phyloP scores from a whole-genome alignment of 768 basidiomycete genomes.

The Leccinum disarticulatum region DNA sequence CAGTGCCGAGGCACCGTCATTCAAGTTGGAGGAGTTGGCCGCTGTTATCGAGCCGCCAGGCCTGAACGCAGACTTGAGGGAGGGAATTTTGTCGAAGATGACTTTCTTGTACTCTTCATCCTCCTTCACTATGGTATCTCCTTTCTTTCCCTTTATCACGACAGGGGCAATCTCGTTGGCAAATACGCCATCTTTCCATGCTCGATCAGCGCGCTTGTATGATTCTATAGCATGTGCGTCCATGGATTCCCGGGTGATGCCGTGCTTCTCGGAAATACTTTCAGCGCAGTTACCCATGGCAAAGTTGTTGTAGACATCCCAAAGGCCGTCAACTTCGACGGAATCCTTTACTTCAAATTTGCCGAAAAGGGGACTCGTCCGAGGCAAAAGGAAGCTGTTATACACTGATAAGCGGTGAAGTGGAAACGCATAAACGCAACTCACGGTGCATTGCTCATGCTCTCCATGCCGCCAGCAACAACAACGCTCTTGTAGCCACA shows the following conservation, averaged over 20 bases:
- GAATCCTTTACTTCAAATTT: conserved; percentile 88
- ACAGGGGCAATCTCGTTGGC: conserved; percentile 87
- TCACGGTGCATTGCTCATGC: conserved; percentile 98
- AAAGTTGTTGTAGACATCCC: conserved; percentile 97
- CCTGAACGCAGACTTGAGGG: conserved; percentile 87
- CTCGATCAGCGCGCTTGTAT: conserved; percentile 88
- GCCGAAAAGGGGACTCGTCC: conserved; percentile 81
- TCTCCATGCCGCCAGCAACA: conserved; percentile 97
- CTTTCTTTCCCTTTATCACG: conserved; percentile 91
- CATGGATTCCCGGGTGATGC: conserved; percentile 82
- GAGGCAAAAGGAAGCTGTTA: conserved; percentile 75
- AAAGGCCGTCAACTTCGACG: conserved; percentile 88
- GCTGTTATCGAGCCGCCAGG: conserved; percentile 89
- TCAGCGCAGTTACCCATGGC: conserved; percentile 99
- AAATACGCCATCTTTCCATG: conserved; percentile 87
- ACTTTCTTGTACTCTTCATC: conserved; percentile 99
- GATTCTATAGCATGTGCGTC: conserved; percentile 94
- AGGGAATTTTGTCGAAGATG: conserved; percentile 90
- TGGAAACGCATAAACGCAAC: conserved; percentile 35
- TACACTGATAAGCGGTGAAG: conserved; percentile 2
- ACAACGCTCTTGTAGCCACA: conserved; percentile 84
- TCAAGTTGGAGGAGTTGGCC: conserved; percentile 93
- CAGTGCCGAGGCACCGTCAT: conserved; percentile 95
- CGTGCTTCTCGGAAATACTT: conserved; percentile 73
- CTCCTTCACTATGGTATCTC: conserved; percentile 84